Conservation (phyloP, 305 asterid genomes). For the Lippia alba region DNA sequence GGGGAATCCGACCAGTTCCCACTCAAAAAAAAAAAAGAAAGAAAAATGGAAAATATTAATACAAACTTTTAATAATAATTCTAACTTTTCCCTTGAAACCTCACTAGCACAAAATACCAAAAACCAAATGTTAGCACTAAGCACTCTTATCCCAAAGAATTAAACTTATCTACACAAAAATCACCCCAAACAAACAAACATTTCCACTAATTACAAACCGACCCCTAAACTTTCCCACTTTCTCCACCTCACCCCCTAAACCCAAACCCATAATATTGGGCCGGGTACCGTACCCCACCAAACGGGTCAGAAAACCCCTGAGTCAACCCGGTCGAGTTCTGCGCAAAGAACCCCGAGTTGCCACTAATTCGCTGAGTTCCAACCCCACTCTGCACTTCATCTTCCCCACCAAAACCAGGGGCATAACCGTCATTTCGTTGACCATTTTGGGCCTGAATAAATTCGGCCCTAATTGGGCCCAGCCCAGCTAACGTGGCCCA, state of each 20-base stretch:
- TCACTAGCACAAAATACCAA: no score
- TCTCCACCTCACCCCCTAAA: conserved; percentile 35
- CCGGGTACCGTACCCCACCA: conserved; percentile 43
- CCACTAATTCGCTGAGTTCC: conserved; percentile 30
- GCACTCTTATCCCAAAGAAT: conserved; percentile 34
- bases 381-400: conserved; percentile 57
- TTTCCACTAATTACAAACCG: background rate
- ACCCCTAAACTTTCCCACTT: background rate
- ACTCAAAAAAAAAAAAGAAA: no score
- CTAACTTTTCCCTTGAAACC: no score
- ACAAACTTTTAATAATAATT: no score
- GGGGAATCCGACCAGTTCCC: no score
- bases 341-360: conserved; percentile 34
- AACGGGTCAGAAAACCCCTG: conserved; percentile 33
- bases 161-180: conserved; percentile 33
- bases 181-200: background rate
- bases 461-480: conserved; percentile 25
- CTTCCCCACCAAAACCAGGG: conserved; percentile 42
- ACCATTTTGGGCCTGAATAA: conserved; percentile 7
- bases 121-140: no score
- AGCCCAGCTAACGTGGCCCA: conserved; percentile 60
- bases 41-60: no score
- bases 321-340: conserved; percentile 31
- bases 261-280: conserved; percentile 41
- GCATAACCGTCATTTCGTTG: conserved; percentile 35